Percentiles rank a stretch among this genome's conserved stretches.
These are phyloP conservation scores for Allomyces macrogynus DNA, from an alignment of 192 early-diverging fungal species.

Conservation along the genomic window DNA sequence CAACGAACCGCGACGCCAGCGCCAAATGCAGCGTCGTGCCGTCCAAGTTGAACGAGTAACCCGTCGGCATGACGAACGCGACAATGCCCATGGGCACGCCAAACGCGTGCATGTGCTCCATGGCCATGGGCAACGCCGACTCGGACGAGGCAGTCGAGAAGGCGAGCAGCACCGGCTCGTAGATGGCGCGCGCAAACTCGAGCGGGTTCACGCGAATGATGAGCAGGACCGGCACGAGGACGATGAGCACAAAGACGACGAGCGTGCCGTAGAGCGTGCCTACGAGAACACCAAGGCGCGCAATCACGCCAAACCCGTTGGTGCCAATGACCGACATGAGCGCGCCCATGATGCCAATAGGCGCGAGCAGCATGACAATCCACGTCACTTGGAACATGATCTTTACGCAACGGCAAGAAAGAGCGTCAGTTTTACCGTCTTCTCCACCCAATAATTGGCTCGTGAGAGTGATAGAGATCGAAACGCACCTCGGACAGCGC, in stretches of 20 bases:
- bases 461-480: too few species aligned
- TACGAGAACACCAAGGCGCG: slow-evolving; percentile 40
- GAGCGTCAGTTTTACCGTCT: too few species aligned
- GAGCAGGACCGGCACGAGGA: slow-evolving; percentile 36
- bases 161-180: slow-evolving; percentile 45
- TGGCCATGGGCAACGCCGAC: slow-evolving; percentile 44
- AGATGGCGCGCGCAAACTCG: slow-evolving; percentile 27
- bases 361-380: slow-evolving; percentile 42
- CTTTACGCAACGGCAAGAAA: background rate
- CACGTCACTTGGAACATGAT: slow-evolving; percentile 45
- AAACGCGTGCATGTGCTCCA: slow-evolving; percentile 45
- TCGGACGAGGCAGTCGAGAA: slow-evolving; percentile 54
- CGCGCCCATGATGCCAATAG: slow-evolving; percentile 41
- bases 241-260: slow-evolving; percentile 28
- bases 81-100: slow-evolving; percentile 42
- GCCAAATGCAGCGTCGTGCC: slow-evolving; percentile 55
- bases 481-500: slow-evolving; percentile 16
- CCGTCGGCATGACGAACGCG: slow-evolving; percentile 46
- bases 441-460: too few species aligned
- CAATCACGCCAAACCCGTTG: slow-evolving; percentile 34
- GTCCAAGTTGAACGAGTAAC: slow-evolving; percentile 61
- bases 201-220: slow-evolving; percentile 27
- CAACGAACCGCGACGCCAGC: slow-evolving; percentile 41
- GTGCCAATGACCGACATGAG: slow-evolving; percentile 36
- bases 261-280: slow-evolving; percentile 37